Evolutionary conservation across 1,284 basidiomycete genomes (phyloP).

Genomic region (Puccinia horiana): DNA sequence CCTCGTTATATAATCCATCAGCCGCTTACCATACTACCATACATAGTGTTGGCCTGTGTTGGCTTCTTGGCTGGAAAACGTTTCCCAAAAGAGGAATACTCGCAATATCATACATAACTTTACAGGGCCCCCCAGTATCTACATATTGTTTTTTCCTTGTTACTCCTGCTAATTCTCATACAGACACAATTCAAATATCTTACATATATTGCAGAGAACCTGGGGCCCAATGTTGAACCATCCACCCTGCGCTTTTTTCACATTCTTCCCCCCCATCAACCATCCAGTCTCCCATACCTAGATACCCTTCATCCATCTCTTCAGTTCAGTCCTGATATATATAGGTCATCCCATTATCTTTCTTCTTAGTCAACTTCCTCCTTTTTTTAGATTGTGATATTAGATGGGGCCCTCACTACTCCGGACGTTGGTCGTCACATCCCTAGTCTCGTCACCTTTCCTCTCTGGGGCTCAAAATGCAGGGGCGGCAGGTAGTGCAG

Average conservation of each 20-base stretch:
- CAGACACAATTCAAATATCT: not conserved
- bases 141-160: constrained; percentile 4
- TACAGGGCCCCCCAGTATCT: not conserved
- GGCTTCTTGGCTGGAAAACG: constrained; percentile 3
- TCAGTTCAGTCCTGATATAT: not conserved
- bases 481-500: not conserved
- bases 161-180: constrained; percentile 2
- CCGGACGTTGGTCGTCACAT: constrained; percentile 8
- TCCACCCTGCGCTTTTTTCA: no score
- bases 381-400: not conserved
- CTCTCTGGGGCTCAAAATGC: constrained; percentile 7
- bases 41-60: not conserved
- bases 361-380: not conserved
- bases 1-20: not conserved
- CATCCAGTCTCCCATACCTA: not conserved
- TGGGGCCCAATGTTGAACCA: no score
- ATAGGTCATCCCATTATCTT: not conserved
- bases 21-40: no score
- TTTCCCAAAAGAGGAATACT: not conserved
- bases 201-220: not conserved
- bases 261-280: no score
- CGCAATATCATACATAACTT: not conserved
- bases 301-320: not conserved
- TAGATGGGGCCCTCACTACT: constrained; percentile 19
- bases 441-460: constrained; percentile 12